Conservation (phyloP, 2,329 filamentous ascomycete genomes). For the Aphanocladium album region DNA sequence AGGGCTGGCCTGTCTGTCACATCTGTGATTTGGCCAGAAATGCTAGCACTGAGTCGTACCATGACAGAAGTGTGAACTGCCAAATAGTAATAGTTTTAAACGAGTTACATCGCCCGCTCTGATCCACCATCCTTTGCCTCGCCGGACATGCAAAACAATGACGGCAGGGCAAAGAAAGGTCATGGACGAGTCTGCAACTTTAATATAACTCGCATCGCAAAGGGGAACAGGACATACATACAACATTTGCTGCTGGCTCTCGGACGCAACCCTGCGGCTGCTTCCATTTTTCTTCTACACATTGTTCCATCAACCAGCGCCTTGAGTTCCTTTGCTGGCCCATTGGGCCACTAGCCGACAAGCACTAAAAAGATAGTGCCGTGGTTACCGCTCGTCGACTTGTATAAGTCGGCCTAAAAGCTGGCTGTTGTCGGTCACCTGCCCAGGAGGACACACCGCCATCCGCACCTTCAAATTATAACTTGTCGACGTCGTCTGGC, state of each 20-base stretch:
- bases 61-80: not conserved
- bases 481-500: constrained; percentile 6
- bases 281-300: constrained; percentile 3
- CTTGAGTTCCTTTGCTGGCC: constrained; percentile 10
- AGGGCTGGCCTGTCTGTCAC: constrained; percentile 6
- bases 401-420: constrained; percentile 14
- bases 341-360: constrained; percentile 12
- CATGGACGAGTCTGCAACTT: not conserved
- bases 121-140: constrained; percentile 12
- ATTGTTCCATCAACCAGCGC: constrained; percentile 9
- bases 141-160: constrained; percentile 7
- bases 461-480: constrained; percentile 12
- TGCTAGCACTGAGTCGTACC: constrained; percentile 5
- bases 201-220: not conserved
- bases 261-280: constrained; percentile 6
- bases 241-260: not conserved
- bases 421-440: constrained; percentile 13
- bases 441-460: constrained; percentile 12
- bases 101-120: constrained; percentile 6
- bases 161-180: not conserved
- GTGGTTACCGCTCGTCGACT: constrained; percentile 10
- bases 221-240: not conserved
- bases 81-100: constrained; percentile 7
- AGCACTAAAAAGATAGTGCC: constrained; percentile 14
- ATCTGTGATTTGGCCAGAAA: constrained; percentile 1